These are phyloP conservation scores for Talaromyces borbonicus DNA, from an alignment of 495 filamentous ascomycete genomes.

Conservation along the genomic window DNA sequence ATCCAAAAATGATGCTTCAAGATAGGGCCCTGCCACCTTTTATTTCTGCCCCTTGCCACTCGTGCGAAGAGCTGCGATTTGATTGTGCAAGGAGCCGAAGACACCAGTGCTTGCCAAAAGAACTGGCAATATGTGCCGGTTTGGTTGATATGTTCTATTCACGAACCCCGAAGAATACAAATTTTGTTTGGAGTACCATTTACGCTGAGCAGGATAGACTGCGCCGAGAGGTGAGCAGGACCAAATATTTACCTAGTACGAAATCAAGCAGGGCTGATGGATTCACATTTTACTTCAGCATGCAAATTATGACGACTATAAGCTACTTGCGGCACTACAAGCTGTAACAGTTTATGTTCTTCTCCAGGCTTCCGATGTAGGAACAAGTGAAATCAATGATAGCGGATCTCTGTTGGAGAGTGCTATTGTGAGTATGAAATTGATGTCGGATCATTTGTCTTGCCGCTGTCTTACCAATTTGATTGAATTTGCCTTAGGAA, in stretches of 20 bases:
- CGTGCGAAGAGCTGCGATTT: constrained; percentile 3
- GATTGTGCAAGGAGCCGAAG: constrained; percentile 2
- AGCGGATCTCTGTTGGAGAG: background rate
- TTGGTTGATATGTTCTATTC: constrained; percentile 7
- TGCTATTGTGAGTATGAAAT: background rate
- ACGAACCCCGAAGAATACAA: constrained; percentile 3
- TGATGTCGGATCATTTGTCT: background rate
- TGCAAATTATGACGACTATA: constrained; percentile 1
- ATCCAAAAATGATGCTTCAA: constrained; percentile 5
- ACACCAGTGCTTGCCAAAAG: constrained; percentile 3
- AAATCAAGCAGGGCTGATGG: too few relatives aligned
- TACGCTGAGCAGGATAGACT: constrained; percentile 5
- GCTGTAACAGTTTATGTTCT: background rate
- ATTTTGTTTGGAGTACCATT: constrained; percentile 6
- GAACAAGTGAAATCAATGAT: constrained; percentile 1
- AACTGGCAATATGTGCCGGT: constrained; percentile 7
- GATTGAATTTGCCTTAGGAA: background rate
- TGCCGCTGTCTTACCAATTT: background rate
- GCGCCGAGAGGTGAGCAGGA: background rate
- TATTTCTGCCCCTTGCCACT: constrained; percentile 3
- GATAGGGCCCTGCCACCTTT: constrained; percentile 5
- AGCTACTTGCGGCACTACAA: constrained; percentile 3
- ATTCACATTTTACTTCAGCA: background rate
- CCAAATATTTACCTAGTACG: too few relatives aligned
- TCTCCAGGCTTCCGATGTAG: constrained; percentile 4